phyloP scores from a whole-genome alignment of 495 filamentous ascomycete species.

The Neurospora tetraspora region DNA sequence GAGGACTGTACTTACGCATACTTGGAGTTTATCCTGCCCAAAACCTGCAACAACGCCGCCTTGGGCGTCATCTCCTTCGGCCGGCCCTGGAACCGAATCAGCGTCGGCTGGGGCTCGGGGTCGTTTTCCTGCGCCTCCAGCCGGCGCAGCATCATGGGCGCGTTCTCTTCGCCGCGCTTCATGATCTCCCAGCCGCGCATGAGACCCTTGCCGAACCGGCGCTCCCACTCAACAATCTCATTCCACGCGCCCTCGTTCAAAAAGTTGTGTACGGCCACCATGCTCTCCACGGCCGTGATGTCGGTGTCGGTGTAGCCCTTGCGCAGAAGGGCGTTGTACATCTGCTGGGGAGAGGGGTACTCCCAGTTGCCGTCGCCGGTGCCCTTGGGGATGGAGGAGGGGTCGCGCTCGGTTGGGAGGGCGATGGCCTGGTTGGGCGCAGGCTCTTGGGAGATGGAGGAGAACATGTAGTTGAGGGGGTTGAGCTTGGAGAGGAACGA shows the following conservation, averaged over 20 bases:
- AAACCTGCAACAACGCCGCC: slow-evolving; percentile 63
- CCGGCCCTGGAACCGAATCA: slow-evolving; percentile 79
- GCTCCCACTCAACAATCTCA: slow-evolving; percentile 90
- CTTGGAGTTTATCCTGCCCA: slow-evolving; percentile 61
- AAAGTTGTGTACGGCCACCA: slow-evolving; percentile 97
- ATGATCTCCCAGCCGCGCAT: slow-evolving; percentile 63
- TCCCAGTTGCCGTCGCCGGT: slow-evolving; percentile 78
- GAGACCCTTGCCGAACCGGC: slow-evolving; percentile 65
- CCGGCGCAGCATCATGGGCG: slow-evolving; percentile 19
- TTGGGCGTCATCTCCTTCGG: slow-evolving; percentile 87
- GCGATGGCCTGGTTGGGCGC: slow-evolving; percentile 59
- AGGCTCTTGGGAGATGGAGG: slow-evolving; percentile 66
- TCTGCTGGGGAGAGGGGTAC: slow-evolving; percentile 95
- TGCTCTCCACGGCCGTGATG: slow-evolving; percentile 83
- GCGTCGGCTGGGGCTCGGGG: slow-evolving; percentile 44
- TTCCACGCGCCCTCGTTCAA: slow-evolving; percentile 94
- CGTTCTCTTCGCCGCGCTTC: slow-evolving; percentile 56
- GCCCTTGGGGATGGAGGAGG: slow-evolving; percentile 79
- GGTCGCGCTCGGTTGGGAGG: slow-evolving; percentile 68
- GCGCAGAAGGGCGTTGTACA: slow-evolving; percentile 95
- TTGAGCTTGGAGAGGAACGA: slow-evolving; percentile 65
- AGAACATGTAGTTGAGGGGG: slow-evolving; percentile 95
- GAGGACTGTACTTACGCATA: slow-evolving; percentile 50
- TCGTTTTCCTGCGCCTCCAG: slow-evolving; percentile 27
- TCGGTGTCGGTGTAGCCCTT: slow-evolving; percentile 95